Evolutionary conservation across 2,329 filamentous ascomycete species (phyloP).

Genomic region (Aspergillus japonicus): DNA sequence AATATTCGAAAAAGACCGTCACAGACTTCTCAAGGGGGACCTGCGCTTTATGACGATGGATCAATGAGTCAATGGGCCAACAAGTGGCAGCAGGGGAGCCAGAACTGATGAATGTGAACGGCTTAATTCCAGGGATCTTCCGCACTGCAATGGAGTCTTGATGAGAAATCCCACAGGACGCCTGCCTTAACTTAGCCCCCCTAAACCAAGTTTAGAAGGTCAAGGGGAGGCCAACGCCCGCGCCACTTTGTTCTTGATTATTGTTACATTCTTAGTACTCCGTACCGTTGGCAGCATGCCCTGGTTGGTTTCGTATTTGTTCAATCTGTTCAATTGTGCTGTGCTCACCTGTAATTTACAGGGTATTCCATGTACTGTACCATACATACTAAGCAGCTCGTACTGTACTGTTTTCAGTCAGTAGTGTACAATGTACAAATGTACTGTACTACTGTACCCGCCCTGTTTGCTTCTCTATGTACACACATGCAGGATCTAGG

Average conservation of each 20-base stretch:
- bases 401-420: not conserved
- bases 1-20: not conserved
- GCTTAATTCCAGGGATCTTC: constrained; percentile 22
- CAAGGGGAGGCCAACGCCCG: constrained; percentile 8
- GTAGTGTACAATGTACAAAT: too few species aligned
- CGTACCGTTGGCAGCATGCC: too few species aligned
- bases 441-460: too few species aligned
- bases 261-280: not conserved
- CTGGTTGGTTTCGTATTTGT: not conserved
- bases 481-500: not conserved
- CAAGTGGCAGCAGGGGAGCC: not conserved
- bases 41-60: constrained; percentile 2
- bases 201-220: constrained; percentile 11
- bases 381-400: not conserved
- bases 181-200: not conserved
- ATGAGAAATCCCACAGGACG: constrained; percentile 5
- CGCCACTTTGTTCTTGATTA: constrained; percentile 13
- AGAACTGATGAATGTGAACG: constrained; percentile 9
- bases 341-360: too few species aligned
- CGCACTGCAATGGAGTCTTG: not conserved
- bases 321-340: too few species aligned
- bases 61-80: not conserved
- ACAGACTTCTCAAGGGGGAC: not conserved
- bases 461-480: not conserved
- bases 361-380: not conserved